phyloP scores from a whole-genome alignment of 164 flowering plant genomes.

The Aristolochia fimbriata region DNA sequence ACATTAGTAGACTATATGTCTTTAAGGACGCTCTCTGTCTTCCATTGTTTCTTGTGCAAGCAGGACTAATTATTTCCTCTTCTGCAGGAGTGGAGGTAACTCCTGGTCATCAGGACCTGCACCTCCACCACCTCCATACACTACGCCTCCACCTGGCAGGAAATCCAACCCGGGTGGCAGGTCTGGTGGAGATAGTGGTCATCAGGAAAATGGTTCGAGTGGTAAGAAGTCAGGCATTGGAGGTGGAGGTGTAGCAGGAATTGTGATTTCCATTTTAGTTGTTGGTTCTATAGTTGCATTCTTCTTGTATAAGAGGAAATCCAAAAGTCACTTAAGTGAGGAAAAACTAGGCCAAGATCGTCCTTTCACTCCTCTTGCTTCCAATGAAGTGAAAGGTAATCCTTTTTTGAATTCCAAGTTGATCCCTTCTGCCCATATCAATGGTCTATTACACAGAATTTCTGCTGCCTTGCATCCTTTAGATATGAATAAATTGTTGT shows the following conservation, averaged over 20 bases:
- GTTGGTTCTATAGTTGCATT: slow-evolving; percentile 72
- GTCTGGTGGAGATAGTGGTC: slow-evolving; percentile 25
- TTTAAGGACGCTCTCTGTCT: neutral
- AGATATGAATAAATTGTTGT: neutral
- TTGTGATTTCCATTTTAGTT: slow-evolving; percentile 60
- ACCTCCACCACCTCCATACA: slow-evolving; percentile 91
- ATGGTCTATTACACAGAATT: no score
- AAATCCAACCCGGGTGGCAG: slow-evolving; percentile 21
- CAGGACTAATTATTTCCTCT: slow-evolving; percentile 6
- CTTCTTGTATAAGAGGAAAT: slow-evolving; percentile 62
- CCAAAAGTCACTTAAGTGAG: slow-evolving; percentile 40
- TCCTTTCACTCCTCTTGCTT: slow-evolving; percentile 53
- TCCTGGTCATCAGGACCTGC: slow-evolving; percentile 66
- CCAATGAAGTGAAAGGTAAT: slow-evolving; percentile 63
- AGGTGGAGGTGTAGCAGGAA: slow-evolving; percentile 81
- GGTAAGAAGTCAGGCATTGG: slow-evolving; percentile 68
- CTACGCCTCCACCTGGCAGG: slow-evolving; percentile 45
- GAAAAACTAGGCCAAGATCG: slow-evolving; percentile 59
- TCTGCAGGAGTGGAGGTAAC: slow-evolving; percentile 57
- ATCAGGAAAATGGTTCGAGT: slow-evolving; percentile 24
- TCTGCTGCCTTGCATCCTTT: no score
- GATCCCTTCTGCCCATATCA: neutral
- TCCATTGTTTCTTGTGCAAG: neutral
- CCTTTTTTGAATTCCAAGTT: neutral
- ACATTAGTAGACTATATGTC: neutral